phyloP scores from a whole-genome alignment of 768 basidiomycete genomes.

The Xerocomellus dryophilus region DNA sequence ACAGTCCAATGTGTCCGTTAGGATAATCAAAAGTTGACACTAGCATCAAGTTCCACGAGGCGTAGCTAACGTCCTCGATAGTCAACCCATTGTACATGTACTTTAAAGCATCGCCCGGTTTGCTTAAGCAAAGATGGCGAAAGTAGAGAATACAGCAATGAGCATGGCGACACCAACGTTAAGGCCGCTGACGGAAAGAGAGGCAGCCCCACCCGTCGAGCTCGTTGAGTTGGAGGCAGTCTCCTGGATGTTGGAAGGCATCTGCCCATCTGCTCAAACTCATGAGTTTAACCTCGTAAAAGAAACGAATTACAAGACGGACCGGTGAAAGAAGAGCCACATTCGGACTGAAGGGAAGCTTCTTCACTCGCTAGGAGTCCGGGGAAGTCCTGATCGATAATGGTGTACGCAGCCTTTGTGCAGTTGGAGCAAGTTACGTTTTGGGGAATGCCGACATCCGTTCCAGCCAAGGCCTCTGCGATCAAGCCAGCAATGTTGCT shows the following conservation, averaged over 20 bases:
- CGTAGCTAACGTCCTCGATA: background rate
- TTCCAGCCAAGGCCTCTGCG: constrained; percentile 5
- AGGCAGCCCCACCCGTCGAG: constrained; percentile 18
- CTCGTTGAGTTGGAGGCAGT: constrained; percentile 23
- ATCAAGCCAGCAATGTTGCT: constrained; percentile 17
- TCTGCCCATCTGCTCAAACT: constrained; percentile 29
- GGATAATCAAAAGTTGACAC: background rate
- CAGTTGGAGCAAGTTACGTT: constrained; percentile 55
- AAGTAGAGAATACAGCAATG: constrained; percentile 34
- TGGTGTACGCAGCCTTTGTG: constrained; percentile 49
- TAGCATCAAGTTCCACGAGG: background rate
- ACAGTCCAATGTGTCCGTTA: constrained; percentile 1
- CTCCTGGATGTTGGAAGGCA: constrained; percentile 26
- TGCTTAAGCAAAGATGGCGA: constrained; percentile 35
- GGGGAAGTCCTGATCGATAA: constrained; percentile 38
- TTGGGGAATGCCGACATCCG: constrained; percentile 17
- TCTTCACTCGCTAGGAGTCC: constrained; percentile 26
- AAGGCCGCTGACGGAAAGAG: constrained; percentile 23
- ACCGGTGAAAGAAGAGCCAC: constrained; percentile 56
- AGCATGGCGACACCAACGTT: constrained; percentile 29
- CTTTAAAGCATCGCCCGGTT: background rate
- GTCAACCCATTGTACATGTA: too few relatives aligned
- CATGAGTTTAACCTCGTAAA: background rate
- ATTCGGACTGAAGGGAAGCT: constrained; percentile 33
- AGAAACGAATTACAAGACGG: constrained; percentile 15